These are phyloP conservation scores for Mycena galericulata DNA, from an alignment of 768 basidiomycete species.

Conservation along the genomic window DNA sequence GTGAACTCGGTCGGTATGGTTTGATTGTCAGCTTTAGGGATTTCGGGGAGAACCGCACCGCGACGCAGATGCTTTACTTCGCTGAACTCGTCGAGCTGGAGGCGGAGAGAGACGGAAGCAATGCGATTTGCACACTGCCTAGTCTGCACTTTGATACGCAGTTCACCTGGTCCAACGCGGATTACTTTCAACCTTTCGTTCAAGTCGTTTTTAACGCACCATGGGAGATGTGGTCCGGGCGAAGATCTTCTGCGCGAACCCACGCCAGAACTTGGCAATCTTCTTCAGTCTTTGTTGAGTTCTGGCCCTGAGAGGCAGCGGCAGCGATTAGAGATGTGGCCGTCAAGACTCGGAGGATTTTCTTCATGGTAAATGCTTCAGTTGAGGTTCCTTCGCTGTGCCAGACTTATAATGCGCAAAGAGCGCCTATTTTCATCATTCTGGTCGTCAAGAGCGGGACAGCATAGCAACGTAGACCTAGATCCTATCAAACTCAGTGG, in stretches of 20 bases:
- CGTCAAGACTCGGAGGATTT: not conserved
- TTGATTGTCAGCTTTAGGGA: conserved; percentile 13
- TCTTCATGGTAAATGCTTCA: not conserved
- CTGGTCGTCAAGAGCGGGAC: too few species aligned
- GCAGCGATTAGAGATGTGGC: not conserved
- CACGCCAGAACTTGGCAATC: conserved; percentile 2
- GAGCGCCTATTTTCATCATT: too few species aligned
- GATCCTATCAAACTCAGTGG: too few species aligned
- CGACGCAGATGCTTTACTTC: conserved; percentile 14
- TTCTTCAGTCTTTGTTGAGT: not conserved
- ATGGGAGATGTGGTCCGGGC: conserved; percentile 3
- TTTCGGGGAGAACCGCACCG: conserved; percentile 15
- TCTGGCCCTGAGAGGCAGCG: not conserved
- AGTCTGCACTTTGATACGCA: conserved; percentile 16
- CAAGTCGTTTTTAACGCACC: not conserved
- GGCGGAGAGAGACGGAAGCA: conserved; percentile 15
- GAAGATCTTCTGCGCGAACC: conserved; percentile 17
- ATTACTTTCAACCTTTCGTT: not conserved
- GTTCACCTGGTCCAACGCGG: conserved; percentile 1
- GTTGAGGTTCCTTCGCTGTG: too few species aligned
- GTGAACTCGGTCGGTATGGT: not conserved
- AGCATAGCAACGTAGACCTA: too few species aligned
- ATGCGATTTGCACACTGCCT: conserved; percentile 9
- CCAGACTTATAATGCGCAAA: too few species aligned
- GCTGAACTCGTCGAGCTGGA: conserved; percentile 14